Conservation (phyloP, 2,329 filamentous ascomycete genomes). For the Hymenotorrendiella dingleyae region DNA sequence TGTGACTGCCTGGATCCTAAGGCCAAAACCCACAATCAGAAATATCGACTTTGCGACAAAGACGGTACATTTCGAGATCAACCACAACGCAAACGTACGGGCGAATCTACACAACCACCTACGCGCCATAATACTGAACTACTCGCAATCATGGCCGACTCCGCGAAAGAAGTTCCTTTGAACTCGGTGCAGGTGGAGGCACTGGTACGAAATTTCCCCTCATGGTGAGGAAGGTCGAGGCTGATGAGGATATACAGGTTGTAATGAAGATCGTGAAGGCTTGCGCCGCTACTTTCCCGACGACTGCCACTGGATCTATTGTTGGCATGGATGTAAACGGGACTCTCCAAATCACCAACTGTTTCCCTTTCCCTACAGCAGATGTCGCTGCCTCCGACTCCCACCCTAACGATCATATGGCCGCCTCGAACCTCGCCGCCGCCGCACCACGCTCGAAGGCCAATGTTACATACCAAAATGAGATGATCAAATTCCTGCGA, state of each 20-base stretch:
- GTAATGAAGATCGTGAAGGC: slow-evolving; percentile 99
- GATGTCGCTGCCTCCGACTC: slow-evolving; percentile 63
- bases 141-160: slow-evolving; percentile 48
- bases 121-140: background rate
- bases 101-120: background rate
- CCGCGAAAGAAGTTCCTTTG: slow-evolving; percentile 62
- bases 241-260: slow-evolving; percentile 49
- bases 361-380: slow-evolving; percentile 84
- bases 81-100: background rate
- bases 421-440: slow-evolving; percentile 68
- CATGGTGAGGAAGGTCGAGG: slow-evolving; percentile 20
- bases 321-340: slow-evolving; percentile 87
- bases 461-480: slow-evolving; percentile 81
- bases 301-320: slow-evolving; percentile 80
- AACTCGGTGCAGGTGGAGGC: slow-evolving; percentile 91
- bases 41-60: slow-evolving; percentile 3
- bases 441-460: slow-evolving; percentile 88
- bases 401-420: slow-evolving; percentile 63
- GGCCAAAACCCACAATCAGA: background rate
- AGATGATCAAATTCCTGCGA: slow-evolving; percentile 95
- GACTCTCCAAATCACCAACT: slow-evolving; percentile 85
- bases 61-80: background rate
- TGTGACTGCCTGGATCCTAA: too few relatives aligned
- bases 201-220: slow-evolving; percentile 58
- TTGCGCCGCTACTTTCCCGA: slow-evolving; percentile 81